phyloP scores from a whole-genome alignment of 257 asterid species.

The Ocimum tenuiflorum region DNA sequence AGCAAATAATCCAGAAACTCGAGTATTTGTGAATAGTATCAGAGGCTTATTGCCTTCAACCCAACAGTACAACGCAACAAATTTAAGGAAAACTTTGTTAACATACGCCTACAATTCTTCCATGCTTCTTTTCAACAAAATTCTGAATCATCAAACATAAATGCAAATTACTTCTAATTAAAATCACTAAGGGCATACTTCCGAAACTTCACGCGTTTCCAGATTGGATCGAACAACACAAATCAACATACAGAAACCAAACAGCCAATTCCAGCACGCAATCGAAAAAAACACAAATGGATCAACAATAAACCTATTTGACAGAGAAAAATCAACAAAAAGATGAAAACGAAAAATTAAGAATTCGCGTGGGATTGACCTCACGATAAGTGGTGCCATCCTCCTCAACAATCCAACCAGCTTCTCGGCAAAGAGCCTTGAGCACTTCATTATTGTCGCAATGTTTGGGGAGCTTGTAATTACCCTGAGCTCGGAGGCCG shows the following conservation, averaged over 20 bases:
- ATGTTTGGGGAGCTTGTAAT: conserved; percentile 67
- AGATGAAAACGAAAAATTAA: neutral
- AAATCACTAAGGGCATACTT: neutral
- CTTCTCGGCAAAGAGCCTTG: conserved; percentile 72
- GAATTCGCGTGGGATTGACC: conserved; percentile 19
- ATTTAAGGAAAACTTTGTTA: neutral
- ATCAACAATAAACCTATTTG: neutral
- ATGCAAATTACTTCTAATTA: neutral
- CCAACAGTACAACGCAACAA: neutral
- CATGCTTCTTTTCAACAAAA: neutral
- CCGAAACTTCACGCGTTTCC: neutral
- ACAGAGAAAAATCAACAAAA: neutral
- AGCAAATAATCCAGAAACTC: neutral
- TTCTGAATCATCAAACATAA: neutral
- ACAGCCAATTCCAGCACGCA: neutral
- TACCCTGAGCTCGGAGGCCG: conserved; percentile 72
- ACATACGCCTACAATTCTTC: neutral
- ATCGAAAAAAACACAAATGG: neutral
- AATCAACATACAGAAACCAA: neutral
- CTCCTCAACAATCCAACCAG: conserved; percentile 80
- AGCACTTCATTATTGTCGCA: conserved; percentile 75
- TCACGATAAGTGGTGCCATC: conserved; percentile 86
- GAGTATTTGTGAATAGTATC: neutral
- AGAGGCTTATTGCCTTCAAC: neutral
- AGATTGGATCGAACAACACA: conserved; percentile 18